phyloP scores from a whole-genome alignment of 75 land plant genomes.

The Larix kaempferi region DNA sequence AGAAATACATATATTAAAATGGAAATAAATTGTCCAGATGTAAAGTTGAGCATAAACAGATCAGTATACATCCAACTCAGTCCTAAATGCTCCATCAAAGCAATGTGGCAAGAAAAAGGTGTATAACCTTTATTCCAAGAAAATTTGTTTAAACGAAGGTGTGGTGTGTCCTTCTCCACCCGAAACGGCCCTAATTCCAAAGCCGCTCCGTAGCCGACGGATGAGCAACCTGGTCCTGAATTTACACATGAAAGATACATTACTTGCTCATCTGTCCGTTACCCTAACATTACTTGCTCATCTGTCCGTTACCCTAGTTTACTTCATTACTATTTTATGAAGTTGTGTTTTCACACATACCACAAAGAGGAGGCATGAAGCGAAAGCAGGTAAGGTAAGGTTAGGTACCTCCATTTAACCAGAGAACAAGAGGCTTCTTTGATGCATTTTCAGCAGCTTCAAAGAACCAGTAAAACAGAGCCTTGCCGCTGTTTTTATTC shows the following conservation, averaged over 20 bases:
- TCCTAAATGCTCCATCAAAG: background rate
- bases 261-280: background rate
- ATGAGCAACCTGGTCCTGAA: conserved; percentile 93
- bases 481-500: conserved; percentile 21
- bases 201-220: conserved; percentile 68
- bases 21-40: background rate
- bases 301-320: background rate
- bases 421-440: conserved; percentile 54
- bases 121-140: conserved; percentile 80
- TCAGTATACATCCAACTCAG: too few species aligned
- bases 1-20: background rate
- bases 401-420: conserved; percentile 64
- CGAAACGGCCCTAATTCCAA: conserved; percentile 84
- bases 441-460: conserved; percentile 29
- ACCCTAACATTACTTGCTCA: background rate
- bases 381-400: background rate
- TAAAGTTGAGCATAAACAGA: background rate
- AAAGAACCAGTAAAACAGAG: conserved; percentile 69
- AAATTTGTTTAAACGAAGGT: conserved; percentile 46
- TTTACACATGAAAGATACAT: background rate
- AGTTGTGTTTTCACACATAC: background rate
- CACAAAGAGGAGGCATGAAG: background rate
- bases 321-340: too few species aligned
- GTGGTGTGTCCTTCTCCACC: conserved; percentile 31
- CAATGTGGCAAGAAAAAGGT: background rate